Percentiles rank a stretch among this genome's conserved stretches.
Evolutionary conservation across 345 rosid genomes (phyloP).

Genomic region (Anacardium occidentale): DNA sequence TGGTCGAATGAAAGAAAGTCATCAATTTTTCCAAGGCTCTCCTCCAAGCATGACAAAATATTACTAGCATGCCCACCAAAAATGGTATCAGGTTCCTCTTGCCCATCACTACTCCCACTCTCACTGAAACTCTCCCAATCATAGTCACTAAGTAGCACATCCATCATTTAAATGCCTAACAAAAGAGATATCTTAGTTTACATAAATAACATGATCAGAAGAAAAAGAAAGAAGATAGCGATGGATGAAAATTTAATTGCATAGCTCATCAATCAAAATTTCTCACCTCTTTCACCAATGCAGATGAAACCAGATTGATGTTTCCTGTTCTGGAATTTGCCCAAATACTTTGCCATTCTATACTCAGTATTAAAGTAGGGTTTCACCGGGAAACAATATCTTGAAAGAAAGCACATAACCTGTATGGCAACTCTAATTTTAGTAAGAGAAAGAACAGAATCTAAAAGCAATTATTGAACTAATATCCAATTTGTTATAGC

Average conservation of each 20-base stretch:
- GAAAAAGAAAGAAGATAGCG: constrained; percentile 13
- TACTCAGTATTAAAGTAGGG: neutral
- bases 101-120: constrained; percentile 73
- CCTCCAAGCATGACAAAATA: constrained; percentile 80
- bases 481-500: neutral
- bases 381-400: neutral
- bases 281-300: constrained; percentile 7
- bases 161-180: constrained; percentile 54
- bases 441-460: neutral
- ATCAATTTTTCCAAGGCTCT: constrained; percentile 83
- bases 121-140: constrained; percentile 93
- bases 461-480: neutral
- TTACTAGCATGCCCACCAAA: constrained; percentile 59
- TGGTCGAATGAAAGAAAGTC: constrained; percentile 86
- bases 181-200: constrained; percentile 10
- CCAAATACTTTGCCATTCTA: neutral
- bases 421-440: neutral
- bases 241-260: constrained; percentile 9
- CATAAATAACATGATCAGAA: constrained; percentile 5
- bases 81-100: constrained; percentile 53
- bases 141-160: constrained; percentile 53
- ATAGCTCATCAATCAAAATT: neutral
- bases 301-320: constrained; percentile 8
- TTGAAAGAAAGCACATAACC: constrained; percentile 8
- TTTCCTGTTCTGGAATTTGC: neutral